Evolutionary conservation across 768 basidiomycete genomes (phyloP).

Genomic region (Hypholoma fasciculare): DNA sequence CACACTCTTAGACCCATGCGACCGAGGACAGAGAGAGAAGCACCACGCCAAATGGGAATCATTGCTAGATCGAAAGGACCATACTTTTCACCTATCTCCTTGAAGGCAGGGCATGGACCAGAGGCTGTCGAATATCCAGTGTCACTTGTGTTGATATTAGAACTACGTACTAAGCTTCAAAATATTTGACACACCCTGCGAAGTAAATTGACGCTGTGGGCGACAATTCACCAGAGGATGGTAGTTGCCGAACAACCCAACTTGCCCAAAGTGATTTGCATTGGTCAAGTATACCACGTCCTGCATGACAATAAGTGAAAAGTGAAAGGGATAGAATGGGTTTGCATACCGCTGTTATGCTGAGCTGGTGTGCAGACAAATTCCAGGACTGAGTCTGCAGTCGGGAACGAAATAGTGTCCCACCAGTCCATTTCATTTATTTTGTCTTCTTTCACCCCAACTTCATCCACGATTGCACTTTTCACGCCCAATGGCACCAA

Average conservation of each 20-base stretch:
- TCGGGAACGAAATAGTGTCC: not conserved
- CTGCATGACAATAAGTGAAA: not conserved
- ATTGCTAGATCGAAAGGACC: slow-evolving; percentile 4
- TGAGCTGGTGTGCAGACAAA: slow-evolving; percentile 2
- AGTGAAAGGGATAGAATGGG: too few species aligned
- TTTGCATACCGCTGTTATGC: slow-evolving; percentile 1
- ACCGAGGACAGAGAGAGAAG: slow-evolving; percentile 1
- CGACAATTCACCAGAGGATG: not conserved
- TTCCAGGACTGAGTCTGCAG: not conserved
- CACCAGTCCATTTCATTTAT: slow-evolving; percentile 5
- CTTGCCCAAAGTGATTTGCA: slow-evolving; percentile 1
- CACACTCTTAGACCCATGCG: slow-evolving; percentile 4
- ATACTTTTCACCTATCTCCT: slow-evolving; percentile 4
- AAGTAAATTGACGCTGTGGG: slow-evolving; percentile 1
- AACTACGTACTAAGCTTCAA: not conserved
- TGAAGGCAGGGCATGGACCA: slow-evolving; percentile 2
- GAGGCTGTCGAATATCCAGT: slow-evolving; percentile 1
- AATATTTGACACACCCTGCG: not conserved
- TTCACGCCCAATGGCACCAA: not conserved
- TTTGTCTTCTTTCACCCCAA: not conserved
- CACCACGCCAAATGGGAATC: slow-evolving; percentile 5
- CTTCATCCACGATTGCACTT: not conserved
- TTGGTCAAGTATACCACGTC: not conserved
- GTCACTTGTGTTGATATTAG: not conserved
- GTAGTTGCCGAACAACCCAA: slow-evolving; percentile 1